Percentiles rank a stretch among this genome's conserved stretches.
Conservation (phyloP, 1,139 yeast species). For the Taphrina sp. region DNA sequence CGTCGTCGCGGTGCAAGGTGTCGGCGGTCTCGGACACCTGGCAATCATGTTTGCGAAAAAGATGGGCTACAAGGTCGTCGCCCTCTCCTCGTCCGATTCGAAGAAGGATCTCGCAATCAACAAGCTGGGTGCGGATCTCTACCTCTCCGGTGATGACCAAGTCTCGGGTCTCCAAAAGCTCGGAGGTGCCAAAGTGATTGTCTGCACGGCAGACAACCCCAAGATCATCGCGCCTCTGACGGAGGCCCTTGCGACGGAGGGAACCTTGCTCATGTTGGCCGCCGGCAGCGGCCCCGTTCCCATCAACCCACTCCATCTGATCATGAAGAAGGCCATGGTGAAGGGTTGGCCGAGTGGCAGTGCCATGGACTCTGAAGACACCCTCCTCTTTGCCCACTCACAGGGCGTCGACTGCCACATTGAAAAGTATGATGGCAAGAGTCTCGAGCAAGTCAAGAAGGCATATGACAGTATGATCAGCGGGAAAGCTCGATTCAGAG, state of each 20-base stretch:
- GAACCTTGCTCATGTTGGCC: constrained; percentile 17
- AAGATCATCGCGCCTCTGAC: constrained; percentile 7
- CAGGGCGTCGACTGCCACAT: constrained; percentile 11
- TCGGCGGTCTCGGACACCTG: constrained; percentile 50
- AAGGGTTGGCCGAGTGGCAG: constrained; percentile 19
- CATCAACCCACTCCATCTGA: constrained; percentile 2
- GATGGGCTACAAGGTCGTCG: constrained; percentile 47
- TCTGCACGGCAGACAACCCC: constrained; percentile 14
- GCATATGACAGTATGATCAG: constrained; percentile 10
- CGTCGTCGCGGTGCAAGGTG: constrained; percentile 47
- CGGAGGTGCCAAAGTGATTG: constrained; percentile 20
- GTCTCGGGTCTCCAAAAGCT: constrained; percentile 12
- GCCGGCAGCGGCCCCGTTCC: constrained; percentile 12
- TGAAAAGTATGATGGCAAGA: constrained; percentile 5
- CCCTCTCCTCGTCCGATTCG: constrained; percentile 45
- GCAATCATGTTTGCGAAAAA: constrained; percentile 49
- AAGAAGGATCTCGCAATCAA: constrained; percentile 42
- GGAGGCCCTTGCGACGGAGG: constrained; percentile 8
- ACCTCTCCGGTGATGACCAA: constrained; percentile 17
- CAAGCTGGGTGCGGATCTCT: constrained; percentile 35
- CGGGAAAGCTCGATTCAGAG: constrained; percentile 13
- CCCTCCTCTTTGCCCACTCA: constrained; percentile 11
- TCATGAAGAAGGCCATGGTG: constrained; percentile 8
- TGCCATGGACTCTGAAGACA: constrained; percentile 17
- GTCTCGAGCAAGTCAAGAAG: constrained; percentile 14